Conservation (phyloP, 2,329 filamentous ascomycete species). For the Ophiocordyceps camponoti-rufipedis region DNA sequence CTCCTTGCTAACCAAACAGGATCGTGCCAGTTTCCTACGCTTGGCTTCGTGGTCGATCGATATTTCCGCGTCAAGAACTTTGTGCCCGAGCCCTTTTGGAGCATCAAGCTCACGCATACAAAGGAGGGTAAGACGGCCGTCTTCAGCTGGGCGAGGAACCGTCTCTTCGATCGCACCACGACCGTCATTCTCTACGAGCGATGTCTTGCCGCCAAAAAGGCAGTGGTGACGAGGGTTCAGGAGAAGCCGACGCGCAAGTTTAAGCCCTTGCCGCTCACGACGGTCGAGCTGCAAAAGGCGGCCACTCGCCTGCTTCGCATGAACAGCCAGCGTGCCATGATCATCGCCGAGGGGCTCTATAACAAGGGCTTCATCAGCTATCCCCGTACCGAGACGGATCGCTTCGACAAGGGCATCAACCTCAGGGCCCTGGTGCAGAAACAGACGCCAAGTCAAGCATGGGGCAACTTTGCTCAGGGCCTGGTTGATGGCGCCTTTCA, state of each 20-base stretch:
- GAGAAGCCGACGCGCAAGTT: conserved; percentile 88
- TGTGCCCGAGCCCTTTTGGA: conserved; percentile 82
- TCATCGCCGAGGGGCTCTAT: conserved; percentile 70
- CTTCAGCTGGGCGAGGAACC: conserved; percentile 67
- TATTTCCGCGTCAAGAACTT: conserved; percentile 93
- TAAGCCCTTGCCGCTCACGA: conserved; percentile 85
- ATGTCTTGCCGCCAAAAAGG: conserved; percentile 58
- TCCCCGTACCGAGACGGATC: conserved; percentile 89
- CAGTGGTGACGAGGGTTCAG: conserved; percentile 67
- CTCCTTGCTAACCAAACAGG: conserved; percentile 22
- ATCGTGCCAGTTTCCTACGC: conserved; percentile 90
- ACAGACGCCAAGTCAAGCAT: conserved; percentile 56
- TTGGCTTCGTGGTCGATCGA: conserved; percentile 92
- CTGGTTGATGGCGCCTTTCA: conserved; percentile 62
- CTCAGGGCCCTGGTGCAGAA: conserved; percentile 64
- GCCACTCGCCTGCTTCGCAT: conserved; percentile 79
- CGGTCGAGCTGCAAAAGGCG: conserved; percentile 91
- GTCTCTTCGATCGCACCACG: conserved; percentile 74
- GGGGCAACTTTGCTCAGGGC: conserved; percentile 65
- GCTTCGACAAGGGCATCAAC: conserved; percentile 83
- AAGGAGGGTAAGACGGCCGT: conserved; percentile 63
- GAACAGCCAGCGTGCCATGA: conserved; percentile 83
- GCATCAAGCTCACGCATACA: conserved; percentile 65
- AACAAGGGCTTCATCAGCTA: conserved; percentile 95
- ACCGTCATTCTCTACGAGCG: conserved; percentile 71